Conservation (phyloP, 805 yeast genomes). For the Candida oleophila region DNA sequence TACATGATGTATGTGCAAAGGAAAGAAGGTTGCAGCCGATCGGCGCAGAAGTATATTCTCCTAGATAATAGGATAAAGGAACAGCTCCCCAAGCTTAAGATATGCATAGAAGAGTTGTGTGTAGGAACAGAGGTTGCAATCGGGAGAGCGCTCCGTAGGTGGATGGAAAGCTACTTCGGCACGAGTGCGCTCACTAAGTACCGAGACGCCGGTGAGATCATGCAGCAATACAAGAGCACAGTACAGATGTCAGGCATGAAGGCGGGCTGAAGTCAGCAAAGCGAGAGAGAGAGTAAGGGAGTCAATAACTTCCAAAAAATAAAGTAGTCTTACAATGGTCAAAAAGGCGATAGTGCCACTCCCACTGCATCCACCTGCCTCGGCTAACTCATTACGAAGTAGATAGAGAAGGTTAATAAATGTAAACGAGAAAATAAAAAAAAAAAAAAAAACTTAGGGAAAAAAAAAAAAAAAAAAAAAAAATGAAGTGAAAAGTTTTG, state of each 20-base stretch:
- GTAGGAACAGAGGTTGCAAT: neutral
- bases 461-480: too few relatives aligned
- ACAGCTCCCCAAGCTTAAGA: conserved; percentile 9
- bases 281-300: neutral
- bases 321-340: neutral
- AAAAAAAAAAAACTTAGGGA: neutral
- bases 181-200: neutral
- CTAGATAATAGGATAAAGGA: conserved; percentile 9
- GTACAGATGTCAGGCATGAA: neutral
- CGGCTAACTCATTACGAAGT: neutral
- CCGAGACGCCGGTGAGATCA: neutral
- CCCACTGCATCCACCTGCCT: neutral
- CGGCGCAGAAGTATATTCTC: conserved; percentile 9
- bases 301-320: too few relatives aligned
- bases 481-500: neutral
- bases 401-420: neutral
- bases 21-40: neutral
- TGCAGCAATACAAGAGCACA: neutral
- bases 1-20: conserved; percentile 7
- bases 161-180: neutral
- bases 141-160: neutral
- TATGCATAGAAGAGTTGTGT: neutral
- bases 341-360: neutral
- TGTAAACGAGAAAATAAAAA: neutral
- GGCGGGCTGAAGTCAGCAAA: neutral